phyloP scores from a whole-genome alignment of 2,329 filamentous ascomycete genomes.

The Pyrenophora graminea region DNA sequence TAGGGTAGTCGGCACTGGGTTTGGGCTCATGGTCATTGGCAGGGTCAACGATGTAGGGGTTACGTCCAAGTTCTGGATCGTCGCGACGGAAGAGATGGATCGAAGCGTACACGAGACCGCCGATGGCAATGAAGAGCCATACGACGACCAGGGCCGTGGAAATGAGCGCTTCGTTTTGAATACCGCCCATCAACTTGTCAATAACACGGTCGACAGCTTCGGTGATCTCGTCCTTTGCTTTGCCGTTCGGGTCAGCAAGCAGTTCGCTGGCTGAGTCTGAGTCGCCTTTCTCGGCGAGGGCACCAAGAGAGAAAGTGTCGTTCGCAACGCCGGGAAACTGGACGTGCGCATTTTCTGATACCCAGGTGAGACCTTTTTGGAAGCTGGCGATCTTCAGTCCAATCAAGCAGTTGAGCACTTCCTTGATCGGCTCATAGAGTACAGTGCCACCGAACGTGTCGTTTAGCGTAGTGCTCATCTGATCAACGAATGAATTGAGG shows the following conservation, averaged over 20 bases:
- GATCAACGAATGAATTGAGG: slow-evolving; percentile 77
- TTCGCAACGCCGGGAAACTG: slow-evolving; percentile 76
- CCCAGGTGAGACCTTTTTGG: slow-evolving; percentile 90
- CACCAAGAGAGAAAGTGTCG: slow-evolving; percentile 82
- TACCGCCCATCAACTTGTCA: slow-evolving; percentile 66
- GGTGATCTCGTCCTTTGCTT: slow-evolving; percentile 80
- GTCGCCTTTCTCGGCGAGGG: slow-evolving; percentile 59
- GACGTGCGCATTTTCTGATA: slow-evolving; percentile 82
- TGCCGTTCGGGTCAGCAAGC: slow-evolving; percentile 73
- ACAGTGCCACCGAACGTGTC: slow-evolving; percentile 80
- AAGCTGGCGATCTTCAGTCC: slow-evolving; percentile 83
- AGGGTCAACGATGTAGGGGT: slow-evolving; percentile 41
- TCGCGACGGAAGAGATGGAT: slow-evolving; percentile 66
- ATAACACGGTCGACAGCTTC: slow-evolving; percentile 73
- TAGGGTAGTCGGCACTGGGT: slow-evolving; percentile 23
- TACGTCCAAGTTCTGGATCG: slow-evolving; percentile 16
- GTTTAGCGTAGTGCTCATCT: slow-evolving; percentile 75
- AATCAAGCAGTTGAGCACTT: slow-evolving; percentile 85
- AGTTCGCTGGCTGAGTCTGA: slow-evolving; percentile 67
- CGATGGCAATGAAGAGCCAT: slow-evolving; percentile 76
- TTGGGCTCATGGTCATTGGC: slow-evolving; percentile 27
- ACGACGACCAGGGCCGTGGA: slow-evolving; percentile 73
- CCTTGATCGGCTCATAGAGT: slow-evolving; percentile 75
- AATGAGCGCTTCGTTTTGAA: slow-evolving; percentile 80
- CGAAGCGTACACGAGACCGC: slow-evolving; percentile 71